Evolutionary conservation across 2,329 filamentous ascomycete genomes (phyloP).

Genomic region (Fusarium marasasianum): DNA sequence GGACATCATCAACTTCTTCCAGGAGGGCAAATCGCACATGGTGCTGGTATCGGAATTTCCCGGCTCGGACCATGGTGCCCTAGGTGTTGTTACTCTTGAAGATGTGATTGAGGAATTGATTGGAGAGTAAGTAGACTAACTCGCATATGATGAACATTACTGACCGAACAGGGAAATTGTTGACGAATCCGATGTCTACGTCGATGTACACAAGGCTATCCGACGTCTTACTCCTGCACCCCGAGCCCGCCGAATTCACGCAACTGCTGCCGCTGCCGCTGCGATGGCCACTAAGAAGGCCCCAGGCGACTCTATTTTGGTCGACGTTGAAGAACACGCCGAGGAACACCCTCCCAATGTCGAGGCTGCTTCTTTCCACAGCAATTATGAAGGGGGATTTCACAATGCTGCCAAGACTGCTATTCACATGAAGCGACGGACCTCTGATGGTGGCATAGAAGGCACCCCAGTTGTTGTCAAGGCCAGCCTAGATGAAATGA

Average conservation of each 20-base stretch:
- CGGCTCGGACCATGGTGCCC: slow-evolving; percentile 87
- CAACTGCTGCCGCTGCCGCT: slow-evolving; percentile 45
- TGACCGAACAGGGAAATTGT: slow-evolving; percentile 82
- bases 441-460: slow-evolving; percentile 64
- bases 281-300: slow-evolving; percentile 46
- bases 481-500: slow-evolving; percentile 70
- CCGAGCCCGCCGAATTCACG: slow-evolving; percentile 68
- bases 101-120: slow-evolving; percentile 99
- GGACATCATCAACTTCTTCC: slow-evolving; percentile 99
- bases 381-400: slow-evolving; percentile 50
- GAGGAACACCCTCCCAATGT: slow-evolving; percentile 38
- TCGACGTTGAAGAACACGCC: slow-evolving; percentile 56
- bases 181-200: slow-evolving; percentile 97
- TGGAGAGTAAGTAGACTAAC: slow-evolving; percentile 76
- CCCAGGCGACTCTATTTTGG: slow-evolving; percentile 44
- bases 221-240: slow-evolving; percentile 87
- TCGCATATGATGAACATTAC: background rate
- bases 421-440: slow-evolving; percentile 68
- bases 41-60: slow-evolving; percentile 91
- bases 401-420: slow-evolving; percentile 62
- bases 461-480: slow-evolving; percentile 63
- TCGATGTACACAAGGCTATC: slow-evolving; percentile 98
- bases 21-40: slow-evolving; percentile 99
- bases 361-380: slow-evolving; percentile 50
- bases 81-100: slow-evolving; percentile 94